Base-by-base conservation (phyloP, 805 yeast species). In the Debaryomyces castellii region DNA sequence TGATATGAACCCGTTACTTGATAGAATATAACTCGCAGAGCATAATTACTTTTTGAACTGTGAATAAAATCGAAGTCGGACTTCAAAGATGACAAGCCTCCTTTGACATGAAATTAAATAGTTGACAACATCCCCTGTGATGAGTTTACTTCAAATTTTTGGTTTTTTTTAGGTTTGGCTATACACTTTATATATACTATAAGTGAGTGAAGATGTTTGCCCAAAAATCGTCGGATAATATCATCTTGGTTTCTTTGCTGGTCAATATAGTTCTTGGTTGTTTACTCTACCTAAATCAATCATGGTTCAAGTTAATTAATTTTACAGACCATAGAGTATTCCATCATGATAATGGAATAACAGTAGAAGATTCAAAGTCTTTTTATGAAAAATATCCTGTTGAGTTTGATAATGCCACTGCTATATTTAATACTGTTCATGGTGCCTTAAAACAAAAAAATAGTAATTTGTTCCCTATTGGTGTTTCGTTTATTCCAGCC, bases 401-500 rank as follows among this genome's bases (percentile, higher is more conserved):
- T 22, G 77, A 76, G 47, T 53, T 74, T 3, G 61, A 48, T 3
- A 81, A 81, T 50, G 82, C 86, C 22, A 62, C 81, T 0, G 77
- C 83, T 1, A 55, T 82, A 2, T 82, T 82, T 62, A 80, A 79
- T 51, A 70, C 82, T 3, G 71, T 82, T 11, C 65, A 76, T 42
- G 75, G 78, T 33, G 83, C 80, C 1, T 57, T 79, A 43, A 78
- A 76, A 51, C 80, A 78, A 48, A 75, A 76, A 41, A 73, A 73
- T 40, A 64, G 79, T 11, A 79, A 80, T 57, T 51, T 81, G 23
- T 67, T 73, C 41, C 86, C 88, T 0, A 71, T 74, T 11, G 81
- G 86, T 3, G 81, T 82, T 16, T 69, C 80, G 5, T 79, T 72
- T 50, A 71, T 82, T 34, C 85, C 88, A 0, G 87, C 84, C 1